Evolutionary conservation across 2,329 filamentous ascomycete species (phyloP).

Genomic region (Cordyceps militaris): DNA sequence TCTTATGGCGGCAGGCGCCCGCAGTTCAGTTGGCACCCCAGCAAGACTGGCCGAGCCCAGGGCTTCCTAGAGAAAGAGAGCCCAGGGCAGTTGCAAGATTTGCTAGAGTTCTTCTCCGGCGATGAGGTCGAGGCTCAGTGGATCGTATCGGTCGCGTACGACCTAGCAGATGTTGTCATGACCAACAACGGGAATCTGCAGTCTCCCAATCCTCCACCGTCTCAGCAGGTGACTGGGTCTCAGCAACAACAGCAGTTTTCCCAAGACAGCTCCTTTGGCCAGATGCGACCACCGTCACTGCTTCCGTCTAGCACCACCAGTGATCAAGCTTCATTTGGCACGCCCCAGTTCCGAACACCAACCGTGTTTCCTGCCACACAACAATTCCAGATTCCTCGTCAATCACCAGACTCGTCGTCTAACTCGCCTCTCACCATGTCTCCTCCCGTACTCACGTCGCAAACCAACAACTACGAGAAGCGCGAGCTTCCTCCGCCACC

Average conservation of each 20-base stretch:
- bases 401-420: slow-evolving; percentile 28
- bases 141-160: slow-evolving; percentile 52
- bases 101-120: slow-evolving; percentile 58
- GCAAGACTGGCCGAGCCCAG: slow-evolving; percentile 48
- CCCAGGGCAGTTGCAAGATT: slow-evolving; percentile 55
- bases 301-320: slow-evolving; percentile 17
- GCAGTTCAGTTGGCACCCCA: slow-evolving; percentile 55
- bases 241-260: slow-evolving; percentile 10
- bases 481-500: slow-evolving; percentile 29
- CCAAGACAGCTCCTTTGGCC: slow-evolving; percentile 26
- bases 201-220: slow-evolving; percentile 26
- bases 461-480: slow-evolving; percentile 27
- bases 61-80: slow-evolving; percentile 56
- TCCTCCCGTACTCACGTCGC: slow-evolving; percentile 20
- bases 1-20: slow-evolving; percentile 49
- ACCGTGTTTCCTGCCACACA: slow-evolving; percentile 29
- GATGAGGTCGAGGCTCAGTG: slow-evolving; percentile 49
- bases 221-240: slow-evolving; percentile 20
- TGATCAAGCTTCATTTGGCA: slow-evolving; percentile 18
- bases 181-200: slow-evolving; percentile 25
- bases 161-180: slow-evolving; percentile 43
- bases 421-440: slow-evolving; percentile 26
- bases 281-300: slow-evolving; percentile 26
- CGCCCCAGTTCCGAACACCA: slow-evolving; percentile 23
- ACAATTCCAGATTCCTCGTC: slow-evolving; percentile 22